phyloP scores from a whole-genome alignment of 2,329 filamentous ascomycete species.

The Microthyrium microscopicum region DNA sequence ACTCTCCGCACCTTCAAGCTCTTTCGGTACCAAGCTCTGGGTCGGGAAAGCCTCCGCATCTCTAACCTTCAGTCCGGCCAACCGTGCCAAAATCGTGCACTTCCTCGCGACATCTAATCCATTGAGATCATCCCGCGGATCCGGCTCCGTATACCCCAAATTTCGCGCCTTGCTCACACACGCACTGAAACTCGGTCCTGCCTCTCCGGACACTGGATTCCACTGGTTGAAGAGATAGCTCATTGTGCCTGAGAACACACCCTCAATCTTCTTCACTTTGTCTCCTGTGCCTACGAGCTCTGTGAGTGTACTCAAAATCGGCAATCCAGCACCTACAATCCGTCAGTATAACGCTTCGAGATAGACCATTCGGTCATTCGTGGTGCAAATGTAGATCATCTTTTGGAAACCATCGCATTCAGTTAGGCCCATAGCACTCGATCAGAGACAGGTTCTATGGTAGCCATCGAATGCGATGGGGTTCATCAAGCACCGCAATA shows the following conservation, averaged over 20 bases:
- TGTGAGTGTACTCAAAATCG: slow-evolving; percentile 82
- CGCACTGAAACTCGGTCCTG: slow-evolving; percentile 56
- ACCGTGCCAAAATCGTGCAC: slow-evolving; percentile 78
- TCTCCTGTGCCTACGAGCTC: slow-evolving; percentile 93
- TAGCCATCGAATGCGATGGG: too few relatives aligned
- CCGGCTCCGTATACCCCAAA: slow-evolving; percentile 80
- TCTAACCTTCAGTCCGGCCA: slow-evolving; percentile 67
- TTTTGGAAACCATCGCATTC: too few relatives aligned
- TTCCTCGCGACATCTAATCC: slow-evolving; percentile 88
- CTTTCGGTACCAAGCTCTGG: slow-evolving; percentile 78
- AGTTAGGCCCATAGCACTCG: too few relatives aligned
- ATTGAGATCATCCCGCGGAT: slow-evolving; percentile 74
- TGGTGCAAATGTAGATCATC: too few relatives aligned
- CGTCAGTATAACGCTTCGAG: too few relatives aligned
- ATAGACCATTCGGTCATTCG: too few relatives aligned
- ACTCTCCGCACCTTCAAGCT: slow-evolving; percentile 58
- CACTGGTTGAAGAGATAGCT: slow-evolving; percentile 98
- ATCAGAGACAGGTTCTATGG: too few relatives aligned
- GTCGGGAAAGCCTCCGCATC: slow-evolving; percentile 83
- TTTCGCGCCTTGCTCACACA: slow-evolving; percentile 88
- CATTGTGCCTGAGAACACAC: slow-evolving; percentile 95
- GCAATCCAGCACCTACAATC: slow-evolving; percentile 85
- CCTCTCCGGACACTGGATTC: slow-evolving; percentile 63
- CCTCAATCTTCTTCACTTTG: slow-evolving; percentile 79
- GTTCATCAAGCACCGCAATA: too few relatives aligned